phyloP scores from a whole-genome alignment of 177 flowering plant genomes.

The Vitis hybrid region DNA sequence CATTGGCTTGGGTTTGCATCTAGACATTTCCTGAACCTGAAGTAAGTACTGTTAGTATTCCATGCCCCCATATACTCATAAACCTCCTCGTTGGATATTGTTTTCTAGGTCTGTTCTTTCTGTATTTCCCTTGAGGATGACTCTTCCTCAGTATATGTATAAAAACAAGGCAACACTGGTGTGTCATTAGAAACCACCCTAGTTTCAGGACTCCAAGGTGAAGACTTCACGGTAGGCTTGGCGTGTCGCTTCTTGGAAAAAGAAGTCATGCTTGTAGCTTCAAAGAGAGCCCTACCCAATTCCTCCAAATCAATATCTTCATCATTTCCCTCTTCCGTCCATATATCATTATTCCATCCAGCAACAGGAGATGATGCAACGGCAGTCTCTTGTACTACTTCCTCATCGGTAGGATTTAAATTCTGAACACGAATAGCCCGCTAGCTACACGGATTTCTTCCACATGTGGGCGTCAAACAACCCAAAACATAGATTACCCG shows the following conservation, averaged over 20 bases:
- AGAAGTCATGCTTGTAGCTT: constrained; percentile 55
- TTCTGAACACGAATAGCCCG: constrained; percentile 77
- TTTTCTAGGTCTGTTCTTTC: constrained; percentile 71
- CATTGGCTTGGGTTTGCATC: constrained; percentile 88
- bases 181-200: constrained; percentile 19
- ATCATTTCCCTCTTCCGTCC: constrained; percentile 18
- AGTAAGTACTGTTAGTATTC: constrained; percentile 78
- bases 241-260: constrained; percentile 31
- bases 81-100: constrained; percentile 29
- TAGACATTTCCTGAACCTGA: constrained; percentile 81
- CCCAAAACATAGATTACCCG: constrained; percentile 69
- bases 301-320: constrained; percentile 59
- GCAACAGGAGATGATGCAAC: constrained; percentile 16
- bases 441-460: constrained; percentile 62
- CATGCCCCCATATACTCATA: constrained; percentile 87
- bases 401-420: constrained; percentile 5
- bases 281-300: constrained; percentile 57
- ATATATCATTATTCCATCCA: constrained; percentile 32
- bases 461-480: constrained; percentile 56
- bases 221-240: constrained; percentile 15
- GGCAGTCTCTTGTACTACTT: constrained; percentile 10
- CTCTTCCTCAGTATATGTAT: constrained; percentile 58
- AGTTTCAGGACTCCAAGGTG: constrained; percentile 15
- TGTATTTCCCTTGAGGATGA: constrained; percentile 24
- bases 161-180: constrained; percentile 92